Evolutionary conservation across 1,284 basidiomycete species (phyloP).

Genomic region (Leucoagaricus sp.): DNA sequence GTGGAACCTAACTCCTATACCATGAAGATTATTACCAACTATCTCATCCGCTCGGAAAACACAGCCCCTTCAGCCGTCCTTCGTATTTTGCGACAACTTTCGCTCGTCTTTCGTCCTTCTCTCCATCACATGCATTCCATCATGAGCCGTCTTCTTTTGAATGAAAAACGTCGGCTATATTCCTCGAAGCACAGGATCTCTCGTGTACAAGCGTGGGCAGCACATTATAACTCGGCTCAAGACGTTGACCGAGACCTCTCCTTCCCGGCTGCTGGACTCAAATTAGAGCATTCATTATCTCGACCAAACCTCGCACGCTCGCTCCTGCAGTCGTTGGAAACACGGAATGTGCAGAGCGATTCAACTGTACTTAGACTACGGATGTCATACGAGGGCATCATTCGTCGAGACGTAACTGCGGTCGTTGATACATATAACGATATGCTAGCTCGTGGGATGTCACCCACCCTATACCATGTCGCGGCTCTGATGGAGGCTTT

Average conservation of each 20-base stretch:
- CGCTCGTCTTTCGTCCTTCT: constrained; percentile 41
- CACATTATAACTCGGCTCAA: too few relatives aligned
- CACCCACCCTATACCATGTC: constrained; percentile 69
- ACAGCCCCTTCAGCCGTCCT: constrained; percentile 46
- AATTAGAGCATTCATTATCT: constrained; percentile 31
- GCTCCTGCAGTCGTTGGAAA: constrained; percentile 47
- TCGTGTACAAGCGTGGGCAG: not conserved
- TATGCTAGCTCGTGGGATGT: constrained; percentile 64
- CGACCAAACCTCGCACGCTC: constrained; percentile 41
- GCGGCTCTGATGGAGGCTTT: constrained; percentile 72
- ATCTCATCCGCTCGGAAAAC: constrained; percentile 45
- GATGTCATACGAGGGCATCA: constrained; percentile 58
- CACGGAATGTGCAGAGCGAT: constrained; percentile 53
- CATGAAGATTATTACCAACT: constrained; percentile 50
- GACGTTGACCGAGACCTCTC: constrained; percentile 28
- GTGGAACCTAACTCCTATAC: constrained; percentile 55
- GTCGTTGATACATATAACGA: constrained; percentile 54
- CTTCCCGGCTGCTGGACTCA: constrained; percentile 53
- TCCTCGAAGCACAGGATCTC: not conserved
- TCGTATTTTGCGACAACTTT: constrained; percentile 45
- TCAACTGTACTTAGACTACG: constrained; percentile 57
- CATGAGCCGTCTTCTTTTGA: constrained; percentile 47
- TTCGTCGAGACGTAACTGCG: constrained; percentile 48
- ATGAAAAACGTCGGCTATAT: constrained; percentile 42
- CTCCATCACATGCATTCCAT: constrained; percentile 52